A percentile compares a stretch with the other conserved stretches of the same genome.
These are phyloP conservation scores for Mycocalia duriaeana DNA, from an alignment of 1,284 basidiomycete genomes.

Conservation along the genomic window DNA sequence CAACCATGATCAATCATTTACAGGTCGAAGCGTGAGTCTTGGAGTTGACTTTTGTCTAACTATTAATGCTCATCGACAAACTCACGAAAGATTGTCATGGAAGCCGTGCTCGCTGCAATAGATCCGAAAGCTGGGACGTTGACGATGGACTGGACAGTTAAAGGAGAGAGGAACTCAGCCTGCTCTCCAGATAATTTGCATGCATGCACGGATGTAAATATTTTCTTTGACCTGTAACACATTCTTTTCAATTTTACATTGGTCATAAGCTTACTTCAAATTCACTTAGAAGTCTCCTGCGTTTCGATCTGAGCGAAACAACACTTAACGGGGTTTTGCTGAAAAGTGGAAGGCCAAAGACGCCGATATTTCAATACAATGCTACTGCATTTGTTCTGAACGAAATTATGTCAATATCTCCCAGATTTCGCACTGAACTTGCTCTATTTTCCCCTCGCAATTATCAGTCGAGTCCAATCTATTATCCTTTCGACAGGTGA, in stretches of 20 bases:
- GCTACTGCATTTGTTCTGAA: slow-evolving; percentile 10
- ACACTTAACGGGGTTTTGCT: slow-evolving; percentile 1
- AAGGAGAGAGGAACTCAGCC: slow-evolving; percentile 13
- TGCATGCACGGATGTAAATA: slow-evolving; percentile 16
- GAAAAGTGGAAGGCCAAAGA: slow-evolving; percentile 13
- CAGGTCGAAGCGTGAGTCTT: too few relatives aligned
- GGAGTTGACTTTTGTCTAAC: too few relatives aligned
- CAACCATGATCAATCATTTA: too few relatives aligned
- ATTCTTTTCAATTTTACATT: background rate
- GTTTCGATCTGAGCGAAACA: background rate
- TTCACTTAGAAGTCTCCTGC: slow-evolving; percentile 14
- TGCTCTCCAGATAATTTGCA: slow-evolving; percentile 11
- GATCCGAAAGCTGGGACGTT: slow-evolving; percentile 15
- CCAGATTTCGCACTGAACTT: slow-evolving; percentile 19
- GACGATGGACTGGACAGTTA: slow-evolving; percentile 18
- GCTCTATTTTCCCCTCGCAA: slow-evolving; percentile 17
- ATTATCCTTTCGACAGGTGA: slow-evolving; percentile 20
- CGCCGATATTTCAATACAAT: slow-evolving; percentile 18
- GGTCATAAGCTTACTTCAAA: background rate
- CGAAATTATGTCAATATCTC: slow-evolving; percentile 14
- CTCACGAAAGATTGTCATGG: slow-evolving; percentile 11
- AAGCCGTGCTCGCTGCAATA: slow-evolving; percentile 14
- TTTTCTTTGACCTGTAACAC: slow-evolving; percentile 19
- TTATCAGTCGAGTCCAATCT: slow-evolving; percentile 15
- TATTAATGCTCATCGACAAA: too few relatives aligned